phyloP scores from a whole-genome alignment of 1,284 basidiomycete species.

The Sphagnurus paluster region DNA sequence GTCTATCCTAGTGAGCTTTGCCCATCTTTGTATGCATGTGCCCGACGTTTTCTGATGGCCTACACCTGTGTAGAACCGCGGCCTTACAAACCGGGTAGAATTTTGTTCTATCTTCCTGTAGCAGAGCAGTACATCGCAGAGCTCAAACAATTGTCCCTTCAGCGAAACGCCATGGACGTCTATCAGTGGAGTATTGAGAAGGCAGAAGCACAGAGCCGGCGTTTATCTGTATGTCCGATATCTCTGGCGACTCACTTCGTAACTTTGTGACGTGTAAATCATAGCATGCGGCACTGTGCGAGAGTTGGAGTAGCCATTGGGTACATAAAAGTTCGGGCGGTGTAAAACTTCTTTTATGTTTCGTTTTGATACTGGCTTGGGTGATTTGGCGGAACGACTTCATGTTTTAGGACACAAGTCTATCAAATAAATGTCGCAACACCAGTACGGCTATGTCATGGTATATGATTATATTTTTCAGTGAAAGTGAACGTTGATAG shows the following conservation, averaged over 20 bases:
- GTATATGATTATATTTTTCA: too few relatives aligned
- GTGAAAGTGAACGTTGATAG: too few relatives aligned
- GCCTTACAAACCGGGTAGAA: slow-evolving; percentile 10
- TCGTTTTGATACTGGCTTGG: too few relatives aligned
- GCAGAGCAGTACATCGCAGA: slow-evolving; percentile 26
- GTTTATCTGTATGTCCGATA: too few relatives aligned
- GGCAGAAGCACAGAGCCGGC: slow-evolving; percentile 23
- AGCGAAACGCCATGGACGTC: slow-evolving; percentile 19
- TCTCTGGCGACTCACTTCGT: slow-evolving; percentile 27
- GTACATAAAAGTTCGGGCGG: slow-evolving; percentile 17
- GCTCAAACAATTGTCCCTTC: slow-evolving; percentile 22
- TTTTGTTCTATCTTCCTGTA: slow-evolving; percentile 27
- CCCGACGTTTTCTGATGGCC: background rate
- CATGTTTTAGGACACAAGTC: too few relatives aligned
- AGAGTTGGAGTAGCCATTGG: slow-evolving; percentile 32
- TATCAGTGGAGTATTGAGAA: slow-evolving; percentile 28
- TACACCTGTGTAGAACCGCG: slow-evolving; percentile 9
- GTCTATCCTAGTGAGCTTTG: slow-evolving; percentile 23
- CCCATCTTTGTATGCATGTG: too few relatives aligned
- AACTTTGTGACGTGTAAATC: slow-evolving; percentile 2
- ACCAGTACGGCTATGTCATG: too few relatives aligned
- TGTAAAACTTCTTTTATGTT: too few relatives aligned
- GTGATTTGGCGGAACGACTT: too few relatives aligned
- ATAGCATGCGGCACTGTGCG: slow-evolving; percentile 33
- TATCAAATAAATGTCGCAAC: too few relatives aligned